A percentile compares a stretch with the other conserved stretches of the same genome.
phyloP scores from a whole-genome alignment of 169 alveolate genomes.

The Plasmodium berghei region DNA sequence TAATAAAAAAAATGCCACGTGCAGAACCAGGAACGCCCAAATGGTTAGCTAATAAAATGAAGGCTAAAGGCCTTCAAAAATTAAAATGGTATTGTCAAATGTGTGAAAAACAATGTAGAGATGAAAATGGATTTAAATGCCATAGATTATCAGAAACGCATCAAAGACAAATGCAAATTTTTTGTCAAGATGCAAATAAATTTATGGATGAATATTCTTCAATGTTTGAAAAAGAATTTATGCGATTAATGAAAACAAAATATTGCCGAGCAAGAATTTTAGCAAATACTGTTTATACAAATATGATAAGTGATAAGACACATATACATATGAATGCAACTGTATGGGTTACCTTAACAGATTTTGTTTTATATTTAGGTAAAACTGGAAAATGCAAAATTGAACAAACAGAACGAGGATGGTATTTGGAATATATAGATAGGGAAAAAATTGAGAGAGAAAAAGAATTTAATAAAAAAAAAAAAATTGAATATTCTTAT shows the following conservation, averaged over 20 bases:
- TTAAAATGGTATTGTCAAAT: constrained; percentile 96
- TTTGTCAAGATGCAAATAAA: constrained; percentile 91
- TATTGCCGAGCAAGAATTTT: constrained; percentile 87
- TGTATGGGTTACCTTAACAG: constrained; percentile 94
- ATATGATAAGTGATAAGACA: constrained; percentile 91
- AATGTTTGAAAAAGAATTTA: constrained; percentile 91
- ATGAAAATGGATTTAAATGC: constrained; percentile 96
- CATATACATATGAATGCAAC: constrained; percentile 97
- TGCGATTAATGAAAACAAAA: constrained; percentile 91
- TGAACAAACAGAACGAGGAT: constrained; percentile 94
- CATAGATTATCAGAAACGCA: constrained; percentile 94
- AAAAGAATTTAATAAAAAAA: constrained; percentile 57
- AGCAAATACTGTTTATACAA: constrained; percentile 93
- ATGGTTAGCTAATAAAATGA: constrained; percentile 96
- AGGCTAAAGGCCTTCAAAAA: constrained; percentile 95
- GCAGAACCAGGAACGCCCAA: constrained; percentile 95
- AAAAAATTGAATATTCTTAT: constrained; percentile 70
- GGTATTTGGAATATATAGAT: constrained; percentile 93
- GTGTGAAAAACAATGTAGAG: constrained; percentile 96
- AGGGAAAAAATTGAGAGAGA: constrained; percentile 87
- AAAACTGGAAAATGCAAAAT: constrained; percentile 92
- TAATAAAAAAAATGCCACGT: constrained; percentile 83
- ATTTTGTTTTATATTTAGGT: constrained; percentile 92
- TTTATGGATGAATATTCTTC: constrained; percentile 94
- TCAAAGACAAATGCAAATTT: constrained; percentile 94